Base-by-base conservation (phyloP, 2,329 filamentous ascomycete species). In the Anthostomella pinea region DNA sequence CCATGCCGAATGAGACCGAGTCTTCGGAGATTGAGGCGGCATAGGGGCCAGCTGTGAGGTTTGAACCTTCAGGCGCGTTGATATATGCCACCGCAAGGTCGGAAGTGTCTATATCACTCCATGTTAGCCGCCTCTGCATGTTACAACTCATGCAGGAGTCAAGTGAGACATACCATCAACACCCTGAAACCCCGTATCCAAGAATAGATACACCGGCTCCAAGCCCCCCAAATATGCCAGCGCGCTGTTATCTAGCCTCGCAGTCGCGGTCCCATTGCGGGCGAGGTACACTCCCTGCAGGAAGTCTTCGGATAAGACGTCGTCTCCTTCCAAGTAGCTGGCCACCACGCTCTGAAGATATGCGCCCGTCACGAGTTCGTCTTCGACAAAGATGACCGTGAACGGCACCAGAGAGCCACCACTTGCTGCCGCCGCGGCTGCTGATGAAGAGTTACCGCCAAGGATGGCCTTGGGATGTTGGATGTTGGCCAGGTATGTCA, bases 261-360 rank as follows among this genome's bases (percentile, higher is more conserved):
- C 41, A 8, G 30, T 21, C 15, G 44, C 41, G 6, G 46, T 47
- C 6, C 49, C 44, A 2, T 57, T 58, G 5, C 51, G 53, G 15
- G 52, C 43, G 30, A 62, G 33, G 33, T 58, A 62, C 8, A 65
- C 13, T 8, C 56, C 53, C 20, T 57, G 53, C 5, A 66, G 45
- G 31, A 65, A 66, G 31, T 63, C 59, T 23, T 53, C 27, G 6
- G 45, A 57, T 20, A 60, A 65, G 18, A 65, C 61, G 46, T 67
- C 63, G 35, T 66, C 63, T 13, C 42, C 48, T 3, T 46, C 48
- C 1, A 56, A 16, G 31, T 63, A 68, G 13, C 51, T 53, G 0
- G 48, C 40, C 16, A 68, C 40, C 1, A 52, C 47, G 3, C 22
- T 38, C 27, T 61, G 49, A 3, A 68, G 38, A 6, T 48, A 41